Conservation (phyloP, 179 eudicot species). For the Kewa caespitosa region DNA sequence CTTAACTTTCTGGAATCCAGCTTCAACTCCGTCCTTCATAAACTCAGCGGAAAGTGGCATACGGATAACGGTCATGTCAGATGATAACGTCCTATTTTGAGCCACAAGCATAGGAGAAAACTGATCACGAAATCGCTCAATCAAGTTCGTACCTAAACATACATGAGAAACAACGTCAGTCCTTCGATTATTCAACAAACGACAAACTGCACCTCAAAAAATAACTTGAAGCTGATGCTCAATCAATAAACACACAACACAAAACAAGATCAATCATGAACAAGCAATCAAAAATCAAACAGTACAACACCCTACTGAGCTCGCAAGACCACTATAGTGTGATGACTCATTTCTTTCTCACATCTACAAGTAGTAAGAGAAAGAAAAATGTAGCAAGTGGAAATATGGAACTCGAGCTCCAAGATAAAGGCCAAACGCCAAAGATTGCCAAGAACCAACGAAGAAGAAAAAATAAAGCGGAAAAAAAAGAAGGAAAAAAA, state of each 20-base stretch:
- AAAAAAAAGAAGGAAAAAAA: not conserved
- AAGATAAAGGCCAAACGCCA: not conserved
- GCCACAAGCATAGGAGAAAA: conserved; percentile 77
- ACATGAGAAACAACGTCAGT: conserved; percentile 11
- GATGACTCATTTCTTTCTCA: not conserved
- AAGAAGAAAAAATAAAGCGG: no score
- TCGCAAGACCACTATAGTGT: not conserved
- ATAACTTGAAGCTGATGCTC: not conserved
- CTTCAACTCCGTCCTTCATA: conserved; percentile 56
- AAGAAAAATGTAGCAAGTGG: not conserved
- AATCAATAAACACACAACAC: not conserved
- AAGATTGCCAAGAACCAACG: no score
- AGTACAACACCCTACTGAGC: not conserved
- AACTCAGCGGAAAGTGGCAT: conserved; percentile 78
- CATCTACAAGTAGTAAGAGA: not conserved
- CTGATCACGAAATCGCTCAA: conserved; percentile 84
- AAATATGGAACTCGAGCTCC: not conserved
- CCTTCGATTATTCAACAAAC: not conserved
- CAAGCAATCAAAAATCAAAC: not conserved
- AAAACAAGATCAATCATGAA: not conserved
- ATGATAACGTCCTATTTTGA: conserved; percentile 61
- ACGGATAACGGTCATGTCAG: conserved; percentile 72
- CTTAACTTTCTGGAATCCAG: conserved; percentile 49
- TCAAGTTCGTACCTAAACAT: conserved; percentile 72
- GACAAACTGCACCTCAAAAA: not conserved